Evolutionary conservation across 305 asterid genomes (phyloP).

Genomic region (Andrographis paniculata): DNA sequence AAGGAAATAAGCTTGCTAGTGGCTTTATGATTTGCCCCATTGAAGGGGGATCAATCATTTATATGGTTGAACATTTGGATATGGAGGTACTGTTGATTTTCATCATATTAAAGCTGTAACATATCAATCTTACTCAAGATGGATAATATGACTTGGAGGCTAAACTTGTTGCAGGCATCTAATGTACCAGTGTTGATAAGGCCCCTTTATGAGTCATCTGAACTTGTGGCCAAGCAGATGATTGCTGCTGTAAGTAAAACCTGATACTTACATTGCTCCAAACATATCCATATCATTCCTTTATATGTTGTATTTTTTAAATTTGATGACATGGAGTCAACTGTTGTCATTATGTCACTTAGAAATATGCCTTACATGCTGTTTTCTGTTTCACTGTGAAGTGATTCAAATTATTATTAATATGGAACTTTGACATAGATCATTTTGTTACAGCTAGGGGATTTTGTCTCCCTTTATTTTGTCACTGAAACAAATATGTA

Average conservation of each 20-base stretch:
- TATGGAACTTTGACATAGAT: no score
- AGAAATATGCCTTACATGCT: no score
- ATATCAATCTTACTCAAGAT: conserved; percentile 3
- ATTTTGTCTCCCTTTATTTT: no score
- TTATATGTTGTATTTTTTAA: no score
- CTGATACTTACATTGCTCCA: background rate
- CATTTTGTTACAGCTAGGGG: no score
- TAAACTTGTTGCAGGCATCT: no score
- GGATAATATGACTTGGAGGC: no score
- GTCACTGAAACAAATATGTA: no score
- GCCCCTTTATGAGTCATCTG: conserved; percentile 42
- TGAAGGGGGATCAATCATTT: conserved; percentile 33
- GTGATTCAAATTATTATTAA: no score
- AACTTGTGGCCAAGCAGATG: conserved; percentile 29
- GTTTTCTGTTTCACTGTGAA: no score
- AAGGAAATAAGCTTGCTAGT: conserved; percentile 37
- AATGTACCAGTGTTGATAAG: conserved; percentile 34
- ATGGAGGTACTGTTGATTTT: conserved; percentile 35
- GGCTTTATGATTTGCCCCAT: conserved; percentile 37
- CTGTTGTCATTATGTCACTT: no score
- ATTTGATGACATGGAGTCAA: no score
- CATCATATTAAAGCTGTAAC: conserved; percentile 2
- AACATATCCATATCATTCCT: background rate
- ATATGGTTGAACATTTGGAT: conserved; percentile 37
- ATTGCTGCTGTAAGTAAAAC: conserved; percentile 34